Base-by-base conservation (phyloP, 2,329 filamentous ascomycete genomes). In the Colletotrichum eleusines region DNA sequence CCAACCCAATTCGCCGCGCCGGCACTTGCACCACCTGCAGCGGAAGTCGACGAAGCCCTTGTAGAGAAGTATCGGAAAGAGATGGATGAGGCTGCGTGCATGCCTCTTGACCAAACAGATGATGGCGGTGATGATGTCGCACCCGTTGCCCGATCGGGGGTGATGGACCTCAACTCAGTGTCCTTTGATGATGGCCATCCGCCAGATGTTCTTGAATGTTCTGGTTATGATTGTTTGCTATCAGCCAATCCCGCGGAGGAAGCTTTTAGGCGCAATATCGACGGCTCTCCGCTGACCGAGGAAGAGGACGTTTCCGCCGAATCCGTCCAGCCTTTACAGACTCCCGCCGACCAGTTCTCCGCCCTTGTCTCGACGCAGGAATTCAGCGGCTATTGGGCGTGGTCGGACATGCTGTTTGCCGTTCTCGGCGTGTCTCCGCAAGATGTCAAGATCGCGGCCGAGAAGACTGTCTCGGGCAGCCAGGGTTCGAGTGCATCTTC, bases 1-100 rank as follows among this genome's bases (percentile, higher is more conserved):
- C 31, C 20, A 35, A 3, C 28, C 8, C 51, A 12, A 6, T 18
- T 20, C 40, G 40, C 40, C 18, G 40, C 40, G 18, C 40, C 40
- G 40, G 96, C 96, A 77, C 92, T 99, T 77, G 95, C 95, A 76
- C 96, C 96, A 77, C 95, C 96, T 73, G 95, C 96, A 81, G 94
- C 95, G 77, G 85, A 91, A 81, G 94, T 99, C 83, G 94, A 98
- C 85, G 88, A 92, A 84, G 88, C 86, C 64, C 90, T 96, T 74
- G 88, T 98, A 79, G 87, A 89, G 76, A 82, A 93, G 86, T 97
- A 97, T 88, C 86, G 91, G 83, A 86, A 91, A 84, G 96, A 99
- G 88, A 97, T 98, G 94, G 83, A 89, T 72, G 88, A 87, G 60
- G 96, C 96, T 74, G 90, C 92, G 74, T 77, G 87, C 74, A 90